Evolutionary conservation across 306 rosid genomes (phyloP).

Genomic region (Quercus aquifolioides): DNA sequence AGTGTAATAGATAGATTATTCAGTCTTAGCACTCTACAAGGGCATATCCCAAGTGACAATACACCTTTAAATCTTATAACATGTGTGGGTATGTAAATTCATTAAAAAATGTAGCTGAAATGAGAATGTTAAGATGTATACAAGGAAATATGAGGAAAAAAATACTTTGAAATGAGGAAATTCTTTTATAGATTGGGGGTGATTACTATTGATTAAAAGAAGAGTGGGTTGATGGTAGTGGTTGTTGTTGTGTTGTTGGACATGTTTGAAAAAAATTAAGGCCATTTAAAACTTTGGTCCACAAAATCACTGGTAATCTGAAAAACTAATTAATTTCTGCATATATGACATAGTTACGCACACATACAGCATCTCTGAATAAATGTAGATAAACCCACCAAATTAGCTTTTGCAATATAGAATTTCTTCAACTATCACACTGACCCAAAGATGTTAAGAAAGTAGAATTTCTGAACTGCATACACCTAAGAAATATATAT

Average conservation of each 20-base stretch:
- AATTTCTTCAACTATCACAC: background rate
- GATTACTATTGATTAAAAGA: too few relatives aligned
- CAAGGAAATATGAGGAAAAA: too few relatives aligned
- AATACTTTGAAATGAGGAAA: too few relatives aligned
- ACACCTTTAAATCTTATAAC: background rate
- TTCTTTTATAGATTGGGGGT: too few relatives aligned
- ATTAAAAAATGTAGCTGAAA: too few relatives aligned
- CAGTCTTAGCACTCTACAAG: background rate
- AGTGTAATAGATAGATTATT: background rate
- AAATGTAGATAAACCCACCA: background rate
- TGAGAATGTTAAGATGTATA: too few relatives aligned
- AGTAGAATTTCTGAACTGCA: background rate
- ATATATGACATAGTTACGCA: background rate
- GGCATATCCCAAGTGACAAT: background rate
- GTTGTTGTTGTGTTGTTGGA: too few relatives aligned
- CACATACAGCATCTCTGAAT: background rate
- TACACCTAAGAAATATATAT: constrained; percentile 8
- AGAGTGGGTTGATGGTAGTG: too few relatives aligned
- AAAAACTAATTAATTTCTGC: background rate
- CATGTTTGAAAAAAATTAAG: background rate
- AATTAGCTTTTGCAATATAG: background rate
- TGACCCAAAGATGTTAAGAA: background rate
- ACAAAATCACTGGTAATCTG: background rate
- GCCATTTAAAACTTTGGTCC: background rate
- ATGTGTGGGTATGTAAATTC: background rate